phyloP scores from a whole-genome alignment of 139 green algal genomes.

The Micractinium conductrix region DNA sequence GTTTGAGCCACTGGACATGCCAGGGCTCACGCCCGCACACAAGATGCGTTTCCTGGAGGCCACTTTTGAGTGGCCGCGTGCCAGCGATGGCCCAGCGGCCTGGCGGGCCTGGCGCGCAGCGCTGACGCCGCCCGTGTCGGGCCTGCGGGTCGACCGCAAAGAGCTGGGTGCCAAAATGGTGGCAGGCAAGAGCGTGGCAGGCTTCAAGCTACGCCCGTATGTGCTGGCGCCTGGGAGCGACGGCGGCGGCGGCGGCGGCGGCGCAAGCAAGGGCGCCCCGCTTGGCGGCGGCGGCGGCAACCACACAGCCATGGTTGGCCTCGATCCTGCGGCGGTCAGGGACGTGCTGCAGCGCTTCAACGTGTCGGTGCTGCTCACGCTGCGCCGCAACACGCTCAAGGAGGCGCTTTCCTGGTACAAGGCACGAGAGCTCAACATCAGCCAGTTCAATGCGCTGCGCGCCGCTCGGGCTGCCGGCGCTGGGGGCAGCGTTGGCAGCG shows the following conservation, averaged over 20 bases:
- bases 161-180: neutral
- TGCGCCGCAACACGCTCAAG: constrained; percentile 14
- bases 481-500: neutral
- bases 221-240: neutral
- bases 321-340: neutral
- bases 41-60: constrained; percentile 25
- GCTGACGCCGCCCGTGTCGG: neutral
- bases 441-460: no score
- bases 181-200: neutral
- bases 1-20: constrained; percentile 17
- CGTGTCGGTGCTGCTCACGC: constrained; percentile 16
- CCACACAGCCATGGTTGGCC: constrained; percentile 6
- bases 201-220: constrained; percentile 31
- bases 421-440: neutral
- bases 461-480: no score
- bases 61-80: neutral
- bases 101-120: neutral
- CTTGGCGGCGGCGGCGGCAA: neutral
- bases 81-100: neutral
- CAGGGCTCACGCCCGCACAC: neutral
- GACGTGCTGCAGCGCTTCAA: constrained; percentile 19
- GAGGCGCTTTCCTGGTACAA: constrained; percentile 33
- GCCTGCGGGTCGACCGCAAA: neutral
- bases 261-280: neutral
- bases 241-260: neutral